Base-by-base conservation (phyloP, 345 rosid genomes). In the Syzygium grande region DNA sequence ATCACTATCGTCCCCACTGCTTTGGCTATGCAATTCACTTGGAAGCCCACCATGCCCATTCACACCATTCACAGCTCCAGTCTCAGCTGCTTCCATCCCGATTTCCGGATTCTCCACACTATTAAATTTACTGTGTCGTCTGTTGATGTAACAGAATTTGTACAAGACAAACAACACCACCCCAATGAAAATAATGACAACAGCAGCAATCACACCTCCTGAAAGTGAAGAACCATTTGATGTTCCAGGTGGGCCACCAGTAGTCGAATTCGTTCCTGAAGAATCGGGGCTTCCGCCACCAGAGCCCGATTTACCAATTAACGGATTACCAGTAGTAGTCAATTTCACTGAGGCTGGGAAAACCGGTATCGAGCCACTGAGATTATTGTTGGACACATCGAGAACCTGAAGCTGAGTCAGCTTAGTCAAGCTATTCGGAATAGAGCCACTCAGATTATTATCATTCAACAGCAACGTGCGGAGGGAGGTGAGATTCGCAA, bases 361-460 rank as follows among this genome's bases (percentile, higher is more conserved):
- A 65, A 63, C 30, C 0, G 97, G 98, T 46, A 94, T 84, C 8
- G 52, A 85, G 9, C 98, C 97, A 3, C 65, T 88, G 85, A 97
- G 95, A 88, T 97, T 94, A 89, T 97, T 97, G 88, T 96, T 96
- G 0, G 98, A 92, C 17, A 97, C 94, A 89, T 96, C 95, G 87
- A 97, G 87, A 56, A 80, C 21, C 88, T 88, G 89, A 84, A 97
- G 89, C 38, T 87, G 89, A 22, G 93, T 17, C 92, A 97, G 86
- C 11, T 29, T 91, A 9, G 95, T 93, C 90, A 97, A 85, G 86
- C 87, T 92, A 51, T 89, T 93, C 4, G 99, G 99, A 83, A 96
- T 94, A 1, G 89, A 15, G 16, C 99, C 98, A 0, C 93, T 92
- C 87, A 97, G 89, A 51, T 91, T 88, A 87, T 97, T 97, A 77